Evolutionary conservation across 805 yeast species (phyloP).

Genomic region (Priceomyces castillae): DNA sequence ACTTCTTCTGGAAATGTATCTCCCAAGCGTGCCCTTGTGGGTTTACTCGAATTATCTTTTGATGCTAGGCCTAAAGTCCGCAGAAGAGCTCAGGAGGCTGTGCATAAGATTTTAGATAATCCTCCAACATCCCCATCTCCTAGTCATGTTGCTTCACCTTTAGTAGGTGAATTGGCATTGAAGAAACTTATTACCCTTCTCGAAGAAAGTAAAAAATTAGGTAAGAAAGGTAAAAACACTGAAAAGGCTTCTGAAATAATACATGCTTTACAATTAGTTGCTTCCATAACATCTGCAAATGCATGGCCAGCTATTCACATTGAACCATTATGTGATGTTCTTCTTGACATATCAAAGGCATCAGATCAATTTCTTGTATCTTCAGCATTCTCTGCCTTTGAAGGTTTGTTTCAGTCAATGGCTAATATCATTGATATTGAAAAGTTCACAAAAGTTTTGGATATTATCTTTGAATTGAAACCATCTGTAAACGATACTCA

Average conservation of each 20-base stretch:
- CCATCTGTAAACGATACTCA: conserved; percentile 83
- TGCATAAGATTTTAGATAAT: conserved; percentile 57
- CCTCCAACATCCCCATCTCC: conserved; percentile 77
- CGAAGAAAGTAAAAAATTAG: conserved; percentile 25
- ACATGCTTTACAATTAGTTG: conserved; percentile 75
- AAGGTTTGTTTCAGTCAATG: conserved; percentile 70
- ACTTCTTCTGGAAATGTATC: conserved; percentile 50
- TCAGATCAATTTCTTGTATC: conserved; percentile 84
- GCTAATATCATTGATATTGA: conserved; percentile 58
- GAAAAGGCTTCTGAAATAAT: conserved; percentile 59
- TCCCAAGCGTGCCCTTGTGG: conserved; percentile 81
- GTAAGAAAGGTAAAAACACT: conserved; percentile 37
- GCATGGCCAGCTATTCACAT: conserved; percentile 79
- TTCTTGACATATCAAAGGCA: conserved; percentile 74
- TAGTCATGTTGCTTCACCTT: conserved; percentile 72
- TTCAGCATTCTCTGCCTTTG: conserved; percentile 80
- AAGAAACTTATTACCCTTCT: conserved; percentile 49
- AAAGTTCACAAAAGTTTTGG: conserved; percentile 60
- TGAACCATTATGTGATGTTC: conserved; percentile 69
- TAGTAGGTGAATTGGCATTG: conserved; percentile 68
- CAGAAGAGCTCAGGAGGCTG: conserved; percentile 89
- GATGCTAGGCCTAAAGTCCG: conserved; percentile 95
- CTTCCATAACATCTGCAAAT: conserved; percentile 64
- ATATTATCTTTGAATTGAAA: conserved; percentile 70
- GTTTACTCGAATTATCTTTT: conserved; percentile 70